phyloP scores from a whole-genome alignment of 192 early-diverging fungal species.

The Umbelopsis sp. region DNA sequence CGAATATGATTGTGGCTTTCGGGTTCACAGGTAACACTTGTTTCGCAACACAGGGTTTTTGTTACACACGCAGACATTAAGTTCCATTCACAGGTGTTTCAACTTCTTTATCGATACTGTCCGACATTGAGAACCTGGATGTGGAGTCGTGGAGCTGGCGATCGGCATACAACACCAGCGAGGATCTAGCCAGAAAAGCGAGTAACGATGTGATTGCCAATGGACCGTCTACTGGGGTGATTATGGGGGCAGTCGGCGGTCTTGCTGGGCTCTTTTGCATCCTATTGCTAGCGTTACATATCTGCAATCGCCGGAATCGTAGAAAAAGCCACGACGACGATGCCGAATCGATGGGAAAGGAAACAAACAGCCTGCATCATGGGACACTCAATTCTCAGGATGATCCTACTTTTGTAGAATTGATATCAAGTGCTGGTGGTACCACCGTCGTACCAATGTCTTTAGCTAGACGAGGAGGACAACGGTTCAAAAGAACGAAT shows the following conservation, averaged over 20 bases:
- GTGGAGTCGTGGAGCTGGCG: constrained; percentile 38
- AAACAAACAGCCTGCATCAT: constrained; percentile 9
- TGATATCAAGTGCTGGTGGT: not conserved
- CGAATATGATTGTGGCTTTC: constrained; percentile 41
- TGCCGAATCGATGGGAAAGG: constrained; percentile 1
- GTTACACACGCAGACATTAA: not conserved
- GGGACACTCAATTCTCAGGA: not conserved
- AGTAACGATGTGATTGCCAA: not conserved
- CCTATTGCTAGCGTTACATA: not conserved
- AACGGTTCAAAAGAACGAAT: not conserved
- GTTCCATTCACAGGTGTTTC: constrained; percentile 22
- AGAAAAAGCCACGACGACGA: not conserved
- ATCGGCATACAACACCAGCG: constrained; percentile 14
- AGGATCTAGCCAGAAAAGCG: not conserved
- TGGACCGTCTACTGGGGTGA: constrained; percentile 1
- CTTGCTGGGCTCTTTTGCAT: not conserved
- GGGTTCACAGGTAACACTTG: constrained; percentile 32
- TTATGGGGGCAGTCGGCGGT: not conserved
- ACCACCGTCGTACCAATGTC: constrained; percentile 12
- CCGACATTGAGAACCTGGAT: constrained; percentile 38
- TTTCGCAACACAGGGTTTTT: not conserved
- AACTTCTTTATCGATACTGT: constrained; percentile 33
- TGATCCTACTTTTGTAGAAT: not conserved
- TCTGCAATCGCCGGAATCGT: constrained; percentile 2
- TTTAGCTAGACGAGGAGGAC: constrained; percentile 8